A percentile compares a stretch with the other conserved stretches of the same genome.
Evolutionary conservation across 768 basidiomycete species (phyloP).

Genomic region (Podaxis sp.): DNA sequence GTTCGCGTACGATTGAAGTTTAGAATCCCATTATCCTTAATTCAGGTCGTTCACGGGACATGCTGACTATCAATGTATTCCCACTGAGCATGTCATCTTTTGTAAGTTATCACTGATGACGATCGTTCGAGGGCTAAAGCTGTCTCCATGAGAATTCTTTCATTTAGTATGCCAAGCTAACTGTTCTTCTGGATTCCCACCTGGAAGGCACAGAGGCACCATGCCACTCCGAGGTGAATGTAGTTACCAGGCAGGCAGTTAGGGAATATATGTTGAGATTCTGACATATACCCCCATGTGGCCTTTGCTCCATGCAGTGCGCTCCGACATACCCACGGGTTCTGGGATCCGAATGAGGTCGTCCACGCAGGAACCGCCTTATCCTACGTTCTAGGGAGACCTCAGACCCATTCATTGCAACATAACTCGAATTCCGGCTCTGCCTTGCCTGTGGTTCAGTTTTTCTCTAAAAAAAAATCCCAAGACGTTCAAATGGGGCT

Average conservation of each 20-base stretch:
- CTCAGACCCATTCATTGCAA: not conserved
- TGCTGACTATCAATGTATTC: not conserved
- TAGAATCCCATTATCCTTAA: not conserved
- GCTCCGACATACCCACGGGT: slow-evolving; percentile 1
- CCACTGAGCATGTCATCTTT: not conserved
- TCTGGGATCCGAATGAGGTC: not conserved
- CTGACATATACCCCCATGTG: slow-evolving; percentile 1
- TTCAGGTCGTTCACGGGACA: slow-evolving; percentile 4
- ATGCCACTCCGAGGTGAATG: not conserved
- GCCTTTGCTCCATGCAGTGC: not conserved
- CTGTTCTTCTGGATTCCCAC: not conserved
- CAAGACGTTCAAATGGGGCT: no score
- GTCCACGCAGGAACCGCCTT: not conserved
- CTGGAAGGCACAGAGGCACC: not conserved
- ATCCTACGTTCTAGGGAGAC: not conserved
- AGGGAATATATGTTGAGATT: slow-evolving; percentile 1
- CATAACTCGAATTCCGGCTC: no score
- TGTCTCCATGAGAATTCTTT: not conserved
- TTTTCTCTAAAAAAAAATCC: no score
- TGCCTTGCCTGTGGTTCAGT: no score
- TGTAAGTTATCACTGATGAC: not conserved
- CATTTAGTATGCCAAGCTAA: not conserved
- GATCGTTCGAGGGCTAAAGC: not conserved
- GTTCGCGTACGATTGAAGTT: not conserved
- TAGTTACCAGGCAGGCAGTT: not conserved